Evolutionary conservation across 2,329 filamentous ascomycete genomes (phyloP).

Genomic region (Fusarium virguliforme): DNA sequence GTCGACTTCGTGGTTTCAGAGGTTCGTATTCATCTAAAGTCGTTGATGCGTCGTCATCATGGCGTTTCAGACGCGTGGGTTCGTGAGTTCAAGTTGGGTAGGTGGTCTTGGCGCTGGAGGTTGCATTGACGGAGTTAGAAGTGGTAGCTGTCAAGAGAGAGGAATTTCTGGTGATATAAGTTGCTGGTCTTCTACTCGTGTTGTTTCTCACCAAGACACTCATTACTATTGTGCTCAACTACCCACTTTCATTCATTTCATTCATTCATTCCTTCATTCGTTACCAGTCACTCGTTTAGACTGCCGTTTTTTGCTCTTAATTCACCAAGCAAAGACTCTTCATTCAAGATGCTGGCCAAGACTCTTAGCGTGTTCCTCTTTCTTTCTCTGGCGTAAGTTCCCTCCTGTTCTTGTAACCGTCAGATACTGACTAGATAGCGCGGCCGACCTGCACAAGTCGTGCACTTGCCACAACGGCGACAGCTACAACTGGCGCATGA

Average conservation of each 20-base stretch:
- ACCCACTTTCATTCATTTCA: slow-evolving; percentile 25
- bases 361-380: slow-evolving; percentile 32
- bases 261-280: slow-evolving; percentile 22
- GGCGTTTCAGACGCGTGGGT: slow-evolving; percentile 8
- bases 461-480: slow-evolving; percentile 46
- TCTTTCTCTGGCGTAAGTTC: slow-evolving; percentile 34
- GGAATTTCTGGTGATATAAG: not conserved
- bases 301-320: not conserved
- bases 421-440: slow-evolving; percentile 11
- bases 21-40: slow-evolving; percentile 1
- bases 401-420: not conserved
- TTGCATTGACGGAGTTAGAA: not conserved
- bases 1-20: not conserved
- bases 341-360: slow-evolving; percentile 39
- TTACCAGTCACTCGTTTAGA: slow-evolving; percentile 1
- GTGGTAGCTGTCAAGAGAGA: not conserved
- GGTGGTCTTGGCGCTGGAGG: slow-evolving; percentile 1
- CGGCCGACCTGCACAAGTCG: slow-evolving; percentile 40
- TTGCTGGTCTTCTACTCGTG: not conserved
- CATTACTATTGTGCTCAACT: slow-evolving; percentile 8
- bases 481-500: slow-evolving; percentile 44
- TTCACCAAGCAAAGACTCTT: not conserved
- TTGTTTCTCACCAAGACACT: slow-evolving; percentile 5
- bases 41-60: slow-evolving; percentile 9
- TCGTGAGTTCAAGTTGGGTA: not conserved